Conservation (phyloP, 768 basidiomycete genomes). For the Podaxis rugospora region DNA sequence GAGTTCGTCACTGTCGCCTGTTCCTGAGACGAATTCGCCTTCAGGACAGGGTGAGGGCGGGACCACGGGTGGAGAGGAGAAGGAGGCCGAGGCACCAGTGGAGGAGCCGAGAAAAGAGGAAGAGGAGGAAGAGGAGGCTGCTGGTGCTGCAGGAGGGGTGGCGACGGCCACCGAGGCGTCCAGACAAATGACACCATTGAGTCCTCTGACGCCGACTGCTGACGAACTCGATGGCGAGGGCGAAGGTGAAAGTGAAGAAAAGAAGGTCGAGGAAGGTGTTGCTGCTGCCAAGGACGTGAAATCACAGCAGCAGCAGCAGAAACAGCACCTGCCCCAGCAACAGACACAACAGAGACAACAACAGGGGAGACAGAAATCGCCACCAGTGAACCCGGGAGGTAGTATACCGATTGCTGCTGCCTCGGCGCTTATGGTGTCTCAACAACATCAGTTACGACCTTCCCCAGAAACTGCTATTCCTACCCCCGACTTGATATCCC, state of each 20-base stretch:
- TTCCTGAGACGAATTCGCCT: constrained; percentile 41
- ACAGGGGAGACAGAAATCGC: constrained; percentile 3
- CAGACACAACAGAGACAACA: background rate
- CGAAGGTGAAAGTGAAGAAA: constrained; percentile 17
- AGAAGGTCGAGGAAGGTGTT: constrained; percentile 4
- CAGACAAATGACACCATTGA: constrained; percentile 67
- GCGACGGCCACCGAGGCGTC: constrained; percentile 30
- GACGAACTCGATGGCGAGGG: constrained; percentile 41
- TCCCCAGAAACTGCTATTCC: constrained; percentile 9
- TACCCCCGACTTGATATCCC: constrained; percentile 18
- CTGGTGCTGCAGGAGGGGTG: constrained; percentile 13
- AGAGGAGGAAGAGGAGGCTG: constrained; percentile 31
- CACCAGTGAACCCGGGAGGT: background rate
- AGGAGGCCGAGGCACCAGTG: constrained; percentile 29
- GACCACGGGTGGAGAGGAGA: constrained; percentile 28
- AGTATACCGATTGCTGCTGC: constrained; percentile 1
- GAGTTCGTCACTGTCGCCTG: constrained; percentile 55
- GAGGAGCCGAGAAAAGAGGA: constrained; percentile 30
- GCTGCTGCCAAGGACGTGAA: background rate
- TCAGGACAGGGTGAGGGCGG: constrained; percentile 13
- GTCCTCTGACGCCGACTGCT: constrained; percentile 68
- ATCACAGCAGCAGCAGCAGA: constrained; percentile 6
- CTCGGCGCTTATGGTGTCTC: constrained; percentile 1
- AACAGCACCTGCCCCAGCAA: background rate
- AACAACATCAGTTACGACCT: constrained; percentile 14